Base-by-base conservation (phyloP, 345 rosid genomes). In the Abelmoschus esculentus region DNA sequence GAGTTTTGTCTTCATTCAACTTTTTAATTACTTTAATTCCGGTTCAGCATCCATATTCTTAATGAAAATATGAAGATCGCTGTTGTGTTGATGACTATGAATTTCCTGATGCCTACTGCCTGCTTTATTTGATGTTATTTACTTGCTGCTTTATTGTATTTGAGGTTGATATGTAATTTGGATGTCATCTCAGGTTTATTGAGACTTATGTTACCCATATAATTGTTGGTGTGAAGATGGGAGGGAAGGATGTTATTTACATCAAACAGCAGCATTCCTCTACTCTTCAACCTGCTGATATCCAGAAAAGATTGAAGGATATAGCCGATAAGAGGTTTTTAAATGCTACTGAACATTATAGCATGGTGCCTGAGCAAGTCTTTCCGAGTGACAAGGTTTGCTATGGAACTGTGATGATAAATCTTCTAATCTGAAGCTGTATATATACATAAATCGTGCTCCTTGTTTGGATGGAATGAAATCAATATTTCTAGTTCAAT, bases 191-290 rank as follows among this genome's bases (percentile, higher is more conserved):
- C 82, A 89, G 96, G 74, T 89, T 89, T 72, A 87, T 89, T 32
- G 83, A 85, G 59, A 85, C 72, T 28, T 89, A 72, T 78, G 96
- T 91, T 10, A 89, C 96, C 28, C 96, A 89, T 78, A 79, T 89
- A 46, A 80, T 89, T 64, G 87, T 84, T 80, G 85, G 90, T 55
- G 81, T 89, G 67, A 84, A 89, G 82, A 86, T 87, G 91, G 96
- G 96, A 66, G 96, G 91, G 70, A 87, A 87, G 82, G 96, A 89
- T 74, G 96, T 89, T 38, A 79, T 89, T 67, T 85, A 81, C 70
- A 62, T 84, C 75, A 89, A 89, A 54, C 92, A 89, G 69, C 89
- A 79, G 70, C 90, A 87, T 76, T 82, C 92, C 3, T 84, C 96
- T 56, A 72, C 46, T 66, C 80, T 87, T 66, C 83, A 79, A 74